phyloP scores from a whole-genome alignment of 768 basidiomycete species.

The Mycena vitilis region DNA sequence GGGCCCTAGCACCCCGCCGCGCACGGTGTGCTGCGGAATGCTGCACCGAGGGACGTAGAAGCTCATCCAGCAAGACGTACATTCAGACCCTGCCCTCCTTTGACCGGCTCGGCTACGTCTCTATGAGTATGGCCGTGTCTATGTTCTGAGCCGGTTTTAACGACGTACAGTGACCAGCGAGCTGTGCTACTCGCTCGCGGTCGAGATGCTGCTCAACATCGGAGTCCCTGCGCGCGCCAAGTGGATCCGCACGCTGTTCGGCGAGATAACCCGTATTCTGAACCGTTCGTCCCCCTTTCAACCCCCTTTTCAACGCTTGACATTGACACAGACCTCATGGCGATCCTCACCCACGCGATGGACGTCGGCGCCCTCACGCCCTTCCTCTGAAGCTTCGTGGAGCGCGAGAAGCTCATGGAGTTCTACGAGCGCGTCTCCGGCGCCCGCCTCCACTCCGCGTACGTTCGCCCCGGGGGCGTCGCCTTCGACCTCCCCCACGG shows the following conservation, averaged over 20 bases:
- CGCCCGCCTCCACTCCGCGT: slow-evolving; percentile 97
- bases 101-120: slow-evolving; percentile 98
- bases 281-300: slow-evolving; percentile 71
- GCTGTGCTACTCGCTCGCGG: slow-evolving; percentile 95
- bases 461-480: slow-evolving; percentile 96
- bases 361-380: slow-evolving; percentile 98
- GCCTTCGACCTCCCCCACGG: slow-evolving; percentile 98
- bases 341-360: slow-evolving; percentile 94
- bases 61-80: slow-evolving; percentile 97
- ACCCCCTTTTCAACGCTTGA: slow-evolving; percentile 1
- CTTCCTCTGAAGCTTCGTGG: slow-evolving; percentile 99
- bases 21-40: slow-evolving; percentile 95
- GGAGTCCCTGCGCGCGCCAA: slow-evolving; percentile 97
- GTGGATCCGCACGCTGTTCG: slow-evolving; percentile 98
- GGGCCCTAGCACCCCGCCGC: slow-evolving; percentile 99
- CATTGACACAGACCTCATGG: slow-evolving; percentile 83
- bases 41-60: slow-evolving; percentile 99
- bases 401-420: slow-evolving; percentile 99
- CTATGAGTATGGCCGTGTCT: slow-evolving; percentile 71
- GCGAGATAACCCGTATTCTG: slow-evolving; percentile 94
- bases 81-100: slow-evolving; percentile 98
- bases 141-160: too few relatives aligned
- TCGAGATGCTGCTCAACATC: slow-evolving; percentile 97
- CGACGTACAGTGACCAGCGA: slow-evolving; percentile 85
- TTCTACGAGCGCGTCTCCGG: slow-evolving; percentile 99